Evolutionary conservation across 768 basidiomycete species (phyloP).

Genomic region (Naematelia encephala): DNA sequence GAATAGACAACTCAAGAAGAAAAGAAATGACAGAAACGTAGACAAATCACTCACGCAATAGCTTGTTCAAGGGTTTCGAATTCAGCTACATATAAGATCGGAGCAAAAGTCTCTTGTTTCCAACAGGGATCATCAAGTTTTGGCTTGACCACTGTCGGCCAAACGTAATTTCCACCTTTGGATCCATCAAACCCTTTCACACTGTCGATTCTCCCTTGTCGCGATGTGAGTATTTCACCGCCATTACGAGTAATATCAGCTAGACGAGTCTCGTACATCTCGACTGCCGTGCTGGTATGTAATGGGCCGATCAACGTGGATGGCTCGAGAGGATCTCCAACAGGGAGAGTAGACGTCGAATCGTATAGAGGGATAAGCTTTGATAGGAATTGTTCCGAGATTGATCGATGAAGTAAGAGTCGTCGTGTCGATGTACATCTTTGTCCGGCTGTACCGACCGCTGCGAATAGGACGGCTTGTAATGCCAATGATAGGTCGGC

Average conservation of each 20-base stretch:
- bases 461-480: constrained; percentile 87
- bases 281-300: constrained; percentile 68
- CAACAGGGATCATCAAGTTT: constrained; percentile 38
- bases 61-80: constrained; percentile 62
- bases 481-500: constrained; percentile 87
- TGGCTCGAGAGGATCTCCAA: constrained; percentile 78
- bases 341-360: constrained; percentile 55
- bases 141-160: constrained; percentile 56
- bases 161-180: constrained; percentile 76
- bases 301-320: constrained; percentile 80
- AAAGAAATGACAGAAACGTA: too few relatives aligned
- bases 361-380: constrained; percentile 71
- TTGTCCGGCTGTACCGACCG: constrained; percentile 70
- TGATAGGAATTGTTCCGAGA: constrained; percentile 72
- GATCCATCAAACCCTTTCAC: constrained; percentile 51
- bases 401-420: constrained; percentile 76
- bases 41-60: constrained; percentile 55
- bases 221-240: constrained; percentile 64
- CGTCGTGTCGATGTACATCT: constrained; percentile 86
- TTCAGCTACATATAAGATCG: constrained; percentile 78
- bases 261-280: constrained; percentile 63
- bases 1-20: too few relatives aligned
- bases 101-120: constrained; percentile 62
- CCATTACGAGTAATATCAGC: constrained; percentile 61
- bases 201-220: constrained; percentile 60